Evolutionary conservation across 331 rosid species (phyloP).

Genomic region (Dryas integrifolia): DNA sequence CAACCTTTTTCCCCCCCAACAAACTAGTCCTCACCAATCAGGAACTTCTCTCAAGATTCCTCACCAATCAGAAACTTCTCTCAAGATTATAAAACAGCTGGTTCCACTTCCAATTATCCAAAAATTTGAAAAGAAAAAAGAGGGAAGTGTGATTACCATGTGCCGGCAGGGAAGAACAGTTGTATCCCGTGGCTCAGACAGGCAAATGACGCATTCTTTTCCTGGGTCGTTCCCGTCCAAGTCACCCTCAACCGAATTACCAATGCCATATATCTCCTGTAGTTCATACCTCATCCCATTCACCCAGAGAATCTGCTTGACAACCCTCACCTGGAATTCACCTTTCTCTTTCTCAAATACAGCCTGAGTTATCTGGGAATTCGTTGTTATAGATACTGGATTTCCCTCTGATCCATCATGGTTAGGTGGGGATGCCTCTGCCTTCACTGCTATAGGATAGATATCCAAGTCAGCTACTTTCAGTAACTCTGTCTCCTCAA

Average conservation of each 20-base stretch:
- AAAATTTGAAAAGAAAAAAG: slow-evolving; percentile 7
- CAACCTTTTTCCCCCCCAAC: not conserved
- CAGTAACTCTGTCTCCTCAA: slow-evolving; percentile 69
- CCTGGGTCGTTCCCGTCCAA: slow-evolving; percentile 84
- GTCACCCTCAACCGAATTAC: slow-evolving; percentile 80
- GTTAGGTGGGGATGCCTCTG: slow-evolving; percentile 57
- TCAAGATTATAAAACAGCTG: not conserved
- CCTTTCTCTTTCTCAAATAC: slow-evolving; percentile 89
- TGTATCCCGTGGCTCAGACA: slow-evolving; percentile 94
- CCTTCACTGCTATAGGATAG: slow-evolving; percentile 83
- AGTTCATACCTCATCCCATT: slow-evolving; percentile 79
- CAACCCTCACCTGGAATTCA: slow-evolving; percentile 69
- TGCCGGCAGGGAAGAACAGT: slow-evolving; percentile 97
- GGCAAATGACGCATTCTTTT: slow-evolving; percentile 96
- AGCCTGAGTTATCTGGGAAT: slow-evolving; percentile 89
- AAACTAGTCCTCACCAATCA: not conserved
- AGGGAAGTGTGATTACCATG: slow-evolving; percentile 57
- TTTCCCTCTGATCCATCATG: slow-evolving; percentile 56
- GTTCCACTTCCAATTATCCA: not conserved
- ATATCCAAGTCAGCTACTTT: slow-evolving; percentile 53
- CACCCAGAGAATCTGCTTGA: slow-evolving; percentile 90
- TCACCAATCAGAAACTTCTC: no score
- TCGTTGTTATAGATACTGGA: slow-evolving; percentile 36
- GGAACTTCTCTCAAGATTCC: no score
- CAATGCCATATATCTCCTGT: slow-evolving; percentile 96